Percentiles rank a stretch among this genome's conserved stretches.
Conservation (phyloP, 2,329 filamentous ascomycete genomes). For the Aureobasidium sp. region DNA sequence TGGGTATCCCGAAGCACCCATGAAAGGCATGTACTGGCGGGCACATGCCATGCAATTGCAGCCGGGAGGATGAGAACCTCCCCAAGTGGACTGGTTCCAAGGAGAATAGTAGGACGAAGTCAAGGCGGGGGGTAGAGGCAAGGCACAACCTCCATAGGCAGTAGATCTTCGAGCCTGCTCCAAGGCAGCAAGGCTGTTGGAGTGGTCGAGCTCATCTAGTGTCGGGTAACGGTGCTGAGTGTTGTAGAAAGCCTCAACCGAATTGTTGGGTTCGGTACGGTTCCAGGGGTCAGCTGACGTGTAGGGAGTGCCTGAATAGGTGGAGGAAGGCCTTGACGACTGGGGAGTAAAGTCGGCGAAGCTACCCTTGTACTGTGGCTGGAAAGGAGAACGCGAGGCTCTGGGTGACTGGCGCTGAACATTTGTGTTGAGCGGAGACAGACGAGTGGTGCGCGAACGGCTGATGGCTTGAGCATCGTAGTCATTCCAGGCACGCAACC, state of each 20-base stretch:
- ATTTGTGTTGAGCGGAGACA: conserved; percentile 60
- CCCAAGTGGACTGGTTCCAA: conserved; percentile 30
- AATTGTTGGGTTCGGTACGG: conserved; percentile 19
- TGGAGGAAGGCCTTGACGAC: conserved; percentile 24
- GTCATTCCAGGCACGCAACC: conserved; percentile 59
- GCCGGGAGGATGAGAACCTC: conserved; percentile 27
- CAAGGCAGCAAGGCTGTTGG: conserved; percentile 25
- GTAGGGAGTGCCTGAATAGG: conserved; percentile 28
- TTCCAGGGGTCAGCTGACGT: conserved; percentile 29
- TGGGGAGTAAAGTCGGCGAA: conserved; percentile 22
- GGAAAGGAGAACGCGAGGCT: conserved; percentile 37
- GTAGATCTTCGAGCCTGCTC: conserved; percentile 27
- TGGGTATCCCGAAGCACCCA: conserved; percentile 26
- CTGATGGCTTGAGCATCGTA: conserved; percentile 49
- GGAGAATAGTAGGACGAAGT: conserved; percentile 23
- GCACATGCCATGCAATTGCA: conserved; percentile 29
- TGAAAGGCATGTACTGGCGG: conserved; percentile 29
- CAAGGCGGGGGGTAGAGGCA: conserved; percentile 17
- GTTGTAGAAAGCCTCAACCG: conserved; percentile 29
- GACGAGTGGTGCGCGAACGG: conserved; percentile 30
- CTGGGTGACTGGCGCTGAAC: conserved; percentile 47
- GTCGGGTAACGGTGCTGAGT: conserved; percentile 27
- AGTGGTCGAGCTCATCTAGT: conserved; percentile 28
- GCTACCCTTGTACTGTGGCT: conserved; percentile 26
- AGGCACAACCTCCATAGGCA: conserved; percentile 23